A percentile compares a stretch with the other conserved stretches of the same genome.
Conservation (phyloP, 768 basidiomycete genomes). For the Russula abietina region DNA sequence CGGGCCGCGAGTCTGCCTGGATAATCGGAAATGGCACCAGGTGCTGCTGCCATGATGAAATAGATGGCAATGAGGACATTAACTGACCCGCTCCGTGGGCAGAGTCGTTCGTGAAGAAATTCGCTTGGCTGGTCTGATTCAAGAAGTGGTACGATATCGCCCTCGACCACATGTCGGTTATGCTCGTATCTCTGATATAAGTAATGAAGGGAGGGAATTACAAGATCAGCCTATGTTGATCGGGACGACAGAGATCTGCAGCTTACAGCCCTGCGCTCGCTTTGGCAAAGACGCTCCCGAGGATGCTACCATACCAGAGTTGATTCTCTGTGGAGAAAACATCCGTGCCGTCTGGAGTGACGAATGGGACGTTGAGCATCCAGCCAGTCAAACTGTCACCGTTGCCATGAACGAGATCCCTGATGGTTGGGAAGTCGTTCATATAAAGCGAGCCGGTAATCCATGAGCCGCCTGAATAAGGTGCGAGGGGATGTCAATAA, state of each 20-base stretch:
- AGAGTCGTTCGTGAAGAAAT: slow-evolving; percentile 55
- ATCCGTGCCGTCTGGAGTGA: slow-evolving; percentile 47
- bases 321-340: slow-evolving; percentile 45
- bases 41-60: slow-evolving; percentile 46
- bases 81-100: slow-evolving; percentile 69
- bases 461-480: slow-evolving; percentile 56
- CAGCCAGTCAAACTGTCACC: slow-evolving; percentile 43
- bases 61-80: slow-evolving; percentile 51
- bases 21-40: slow-evolving; percentile 64
- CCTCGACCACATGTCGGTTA: slow-evolving; percentile 60
- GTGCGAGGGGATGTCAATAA: not conserved
- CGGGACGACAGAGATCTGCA: not conserved
- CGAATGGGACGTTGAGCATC: slow-evolving; percentile 51
- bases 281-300: slow-evolving; percentile 52
- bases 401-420: slow-evolving; percentile 57
- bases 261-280: slow-evolving; percentile 49
- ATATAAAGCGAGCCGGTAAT: slow-evolving; percentile 54
- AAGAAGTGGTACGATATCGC: slow-evolving; percentile 70
- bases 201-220: not conserved
- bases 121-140: slow-evolving; percentile 51
- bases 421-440: slow-evolving; percentile 56
- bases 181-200: slow-evolving; percentile 48
- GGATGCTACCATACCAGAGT: slow-evolving; percentile 47
- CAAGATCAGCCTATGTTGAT: not conserved
- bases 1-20: slow-evolving; percentile 48